Evolutionary conservation across 805 yeast genomes (phyloP).

Genomic region (Torulaspora franciscae): DNA sequence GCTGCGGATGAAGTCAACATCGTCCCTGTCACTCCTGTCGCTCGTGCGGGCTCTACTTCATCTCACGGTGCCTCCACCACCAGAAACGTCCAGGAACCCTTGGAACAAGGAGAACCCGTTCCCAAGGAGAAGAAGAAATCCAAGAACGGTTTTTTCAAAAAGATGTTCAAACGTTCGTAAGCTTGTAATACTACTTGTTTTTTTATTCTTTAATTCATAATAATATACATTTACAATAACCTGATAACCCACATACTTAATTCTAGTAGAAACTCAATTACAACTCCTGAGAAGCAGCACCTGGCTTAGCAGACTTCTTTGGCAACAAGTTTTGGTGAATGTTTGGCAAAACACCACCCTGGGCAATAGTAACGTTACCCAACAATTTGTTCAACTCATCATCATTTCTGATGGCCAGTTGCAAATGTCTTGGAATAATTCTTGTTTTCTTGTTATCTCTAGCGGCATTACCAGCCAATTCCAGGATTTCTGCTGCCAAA

Average conservation of each 20-base stretch:
- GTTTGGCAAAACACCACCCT: slow-evolving; percentile 99
- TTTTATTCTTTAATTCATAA: neutral
- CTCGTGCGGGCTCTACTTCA: neutral
- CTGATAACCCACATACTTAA: slow-evolving; percentile 4
- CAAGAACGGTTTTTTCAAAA: slow-evolving; percentile 12
- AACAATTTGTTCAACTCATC: slow-evolving; percentile 95
- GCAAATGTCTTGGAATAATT: slow-evolving; percentile 98
- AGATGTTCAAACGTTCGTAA: slow-evolving; percentile 15
- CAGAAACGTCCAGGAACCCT: slow-evolving; percentile 15
- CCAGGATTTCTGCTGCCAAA: slow-evolving; percentile 95
- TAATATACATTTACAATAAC: slow-evolving; percentile 8
- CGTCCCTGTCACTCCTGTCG: slow-evolving; percentile 1
- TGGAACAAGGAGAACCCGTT: slow-evolving; percentile 1
- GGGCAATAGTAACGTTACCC: slow-evolving; percentile 92
- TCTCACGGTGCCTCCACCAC: slow-evolving; percentile 22
- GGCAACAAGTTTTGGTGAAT: slow-evolving; percentile 90
- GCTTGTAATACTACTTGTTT: neutral
- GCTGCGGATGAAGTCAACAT: slow-evolving; percentile 1
- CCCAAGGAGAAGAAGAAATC: slow-evolving; percentile 5
- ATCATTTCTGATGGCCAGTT: slow-evolving; percentile 97
- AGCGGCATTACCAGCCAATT: slow-evolving; percentile 98
- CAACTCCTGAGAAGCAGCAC: slow-evolving; percentile 64
- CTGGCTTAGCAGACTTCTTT: slow-evolving; percentile 59
- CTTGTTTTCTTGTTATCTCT: slow-evolving; percentile 99
- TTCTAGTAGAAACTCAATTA: slow-evolving; percentile 28